Evolutionary conservation across 164 flowering plant species (phyloP).

Genomic region (Chimonanthus praecox): DNA sequence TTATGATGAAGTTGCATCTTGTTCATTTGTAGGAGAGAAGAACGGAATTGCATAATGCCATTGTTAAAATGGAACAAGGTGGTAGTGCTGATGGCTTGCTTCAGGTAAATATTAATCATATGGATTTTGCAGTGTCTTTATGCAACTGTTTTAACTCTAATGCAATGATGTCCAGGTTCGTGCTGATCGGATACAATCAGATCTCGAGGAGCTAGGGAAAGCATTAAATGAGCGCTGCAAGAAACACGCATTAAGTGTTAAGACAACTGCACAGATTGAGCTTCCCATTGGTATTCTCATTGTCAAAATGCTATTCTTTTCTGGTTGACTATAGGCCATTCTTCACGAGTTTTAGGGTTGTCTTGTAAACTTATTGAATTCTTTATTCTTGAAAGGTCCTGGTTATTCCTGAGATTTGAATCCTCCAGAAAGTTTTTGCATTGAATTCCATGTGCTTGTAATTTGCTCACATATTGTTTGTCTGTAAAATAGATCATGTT

Average conservation of each 20-base stretch:
- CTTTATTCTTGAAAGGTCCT: no score
- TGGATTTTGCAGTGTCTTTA: neutral
- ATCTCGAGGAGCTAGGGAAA: slow-evolving; percentile 77
- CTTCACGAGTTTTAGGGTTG: neutral
- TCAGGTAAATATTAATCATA: slow-evolving; percentile 43
- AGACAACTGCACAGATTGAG: slow-evolving; percentile 72
- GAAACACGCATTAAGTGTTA: slow-evolving; percentile 72
- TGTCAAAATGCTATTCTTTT: neutral
- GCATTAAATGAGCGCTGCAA: slow-evolving; percentile 86
- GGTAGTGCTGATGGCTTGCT: slow-evolving; percentile 52
- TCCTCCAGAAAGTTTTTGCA: neutral
- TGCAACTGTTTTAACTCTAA: slow-evolving; percentile 2
- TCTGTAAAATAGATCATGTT: no score
- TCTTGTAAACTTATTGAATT: no score
- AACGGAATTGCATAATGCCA: slow-evolving; percentile 77
- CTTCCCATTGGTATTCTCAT: slow-evolving; percentile 78
- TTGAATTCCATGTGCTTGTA: neutral
- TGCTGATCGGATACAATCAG: slow-evolving; percentile 70
- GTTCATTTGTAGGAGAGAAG: slow-evolving; percentile 52
- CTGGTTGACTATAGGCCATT: neutral
- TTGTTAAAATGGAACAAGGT: slow-evolving; percentile 79
- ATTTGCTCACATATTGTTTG: no score
- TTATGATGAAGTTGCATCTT: neutral
- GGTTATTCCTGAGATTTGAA: no score
- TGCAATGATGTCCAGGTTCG: slow-evolving; percentile 44